A percentile compares a stretch with the other conserved stretches of the same genome.
Conservation (phyloP, 371 early-diverging fungal genomes). For the Syncephalastrum contaminatum region DNA sequence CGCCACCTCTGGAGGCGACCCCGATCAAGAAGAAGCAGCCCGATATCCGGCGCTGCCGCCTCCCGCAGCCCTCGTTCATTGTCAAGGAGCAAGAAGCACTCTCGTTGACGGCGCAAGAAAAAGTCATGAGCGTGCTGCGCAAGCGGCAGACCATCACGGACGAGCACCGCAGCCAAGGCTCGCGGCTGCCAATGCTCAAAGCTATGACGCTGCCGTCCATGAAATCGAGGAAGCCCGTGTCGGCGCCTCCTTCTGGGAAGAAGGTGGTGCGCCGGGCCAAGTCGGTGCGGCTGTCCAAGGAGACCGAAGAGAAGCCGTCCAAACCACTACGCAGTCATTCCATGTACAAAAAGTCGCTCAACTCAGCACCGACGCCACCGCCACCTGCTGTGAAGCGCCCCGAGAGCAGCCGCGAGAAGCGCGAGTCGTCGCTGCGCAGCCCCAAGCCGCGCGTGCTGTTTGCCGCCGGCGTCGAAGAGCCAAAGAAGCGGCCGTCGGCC, state of each 20-base stretch:
- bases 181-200: constrained; percentile 41
- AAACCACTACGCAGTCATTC: too few species aligned
- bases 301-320: background rate
- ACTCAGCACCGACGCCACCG: too few species aligned
- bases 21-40: constrained; percentile 6
- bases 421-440: background rate
- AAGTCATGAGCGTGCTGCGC: constrained; percentile 30
- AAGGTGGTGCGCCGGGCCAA: constrained; percentile 11
- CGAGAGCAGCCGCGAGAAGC: background rate
- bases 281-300: constrained; percentile 6
- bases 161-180: constrained; percentile 39
- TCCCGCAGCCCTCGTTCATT: constrained; percentile 39
- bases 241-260: background rate
- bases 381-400: too few species aligned
- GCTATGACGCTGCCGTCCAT: constrained; percentile 8
- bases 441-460: constrained; percentile 12
- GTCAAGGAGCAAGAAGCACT: constrained; percentile 24
- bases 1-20: background rate
- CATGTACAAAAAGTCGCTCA: too few species aligned
- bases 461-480: constrained; percentile 6
- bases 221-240: too few species aligned
- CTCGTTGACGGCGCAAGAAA: constrained; percentile 31
- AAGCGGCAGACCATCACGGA: constrained; percentile 39
- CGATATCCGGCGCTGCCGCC: constrained; percentile 26
- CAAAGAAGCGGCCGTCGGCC: constrained; percentile 20